Evolutionary conservation across 208 protist species (phyloP).

Genomic region (Polymyxa betae): DNA sequence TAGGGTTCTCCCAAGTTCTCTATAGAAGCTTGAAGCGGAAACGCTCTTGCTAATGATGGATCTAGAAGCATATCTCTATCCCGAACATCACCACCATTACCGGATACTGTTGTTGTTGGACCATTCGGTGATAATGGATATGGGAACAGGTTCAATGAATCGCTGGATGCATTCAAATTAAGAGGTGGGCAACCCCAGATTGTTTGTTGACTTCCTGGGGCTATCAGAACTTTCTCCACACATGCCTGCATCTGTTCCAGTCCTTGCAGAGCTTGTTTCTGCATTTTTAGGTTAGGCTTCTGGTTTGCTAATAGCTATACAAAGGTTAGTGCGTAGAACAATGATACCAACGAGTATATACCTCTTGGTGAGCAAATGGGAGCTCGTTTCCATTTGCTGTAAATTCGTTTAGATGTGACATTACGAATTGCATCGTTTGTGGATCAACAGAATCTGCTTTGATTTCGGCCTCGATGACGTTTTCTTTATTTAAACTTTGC

Average conservation of each 20-base stretch:
- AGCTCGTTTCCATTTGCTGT: constrained; percentile 22
- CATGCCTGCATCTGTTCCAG: neutral
- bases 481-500: neutral
- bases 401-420: constrained; percentile 43
- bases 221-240: neutral
- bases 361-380: neutral
- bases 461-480: neutral
- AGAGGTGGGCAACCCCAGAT: constrained; percentile 22
- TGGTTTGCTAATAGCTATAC: neutral
- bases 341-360: neutral
- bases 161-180: constrained; percentile 42
- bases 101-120: neutral
- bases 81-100: neutral
- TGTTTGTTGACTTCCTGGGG: neutral
- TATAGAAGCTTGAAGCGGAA: neutral
- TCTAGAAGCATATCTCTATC: neutral
- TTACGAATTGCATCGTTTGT: constrained; percentile 40
- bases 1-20: constrained; percentile 32
- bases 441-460: neutral
- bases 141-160: constrained; percentile 38
- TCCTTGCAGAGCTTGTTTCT: constrained; percentile 28
- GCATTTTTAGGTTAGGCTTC: neutral
- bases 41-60: neutral
- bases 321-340: neutral
- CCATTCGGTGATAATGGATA: neutral